These are phyloP conservation scores for Pythium brachiatum DNA, from an alignment of 352 stramenopile genomes.

Conservation along the genomic window DNA sequence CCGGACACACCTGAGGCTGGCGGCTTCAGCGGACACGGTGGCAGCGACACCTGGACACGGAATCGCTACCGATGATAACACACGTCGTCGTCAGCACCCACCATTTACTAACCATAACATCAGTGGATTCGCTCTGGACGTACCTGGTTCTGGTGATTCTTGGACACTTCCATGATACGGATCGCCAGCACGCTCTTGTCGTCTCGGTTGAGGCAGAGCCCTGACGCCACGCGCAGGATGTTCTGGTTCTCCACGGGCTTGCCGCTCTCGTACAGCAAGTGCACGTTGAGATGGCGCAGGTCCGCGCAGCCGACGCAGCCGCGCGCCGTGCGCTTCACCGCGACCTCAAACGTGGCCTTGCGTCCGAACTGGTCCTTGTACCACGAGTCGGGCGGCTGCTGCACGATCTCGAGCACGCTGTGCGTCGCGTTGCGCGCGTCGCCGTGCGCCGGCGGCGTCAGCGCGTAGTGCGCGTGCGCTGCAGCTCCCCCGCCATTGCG, in stretches of 20 bases:
- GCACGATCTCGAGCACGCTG: constrained; percentile 43
- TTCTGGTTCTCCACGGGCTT: constrained; percentile 77
- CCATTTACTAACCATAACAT: too few relatives aligned
- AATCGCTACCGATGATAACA: too few relatives aligned
- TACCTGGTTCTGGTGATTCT: constrained; percentile 86
- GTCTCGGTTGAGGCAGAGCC: constrained; percentile 59
- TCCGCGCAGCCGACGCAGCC: constrained; percentile 46
- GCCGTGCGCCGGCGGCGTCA: constrained; percentile 2
- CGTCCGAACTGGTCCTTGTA: constrained; percentile 82
- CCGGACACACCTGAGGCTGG: constrained; percentile 1
- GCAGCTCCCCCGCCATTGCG: too few relatives aligned
- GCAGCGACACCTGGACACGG: constrained; percentile 51
- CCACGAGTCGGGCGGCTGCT: constrained; percentile 63
- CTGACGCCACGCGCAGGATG: constrained; percentile 57
- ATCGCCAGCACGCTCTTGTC: constrained; percentile 49
- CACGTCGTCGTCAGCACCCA: too few relatives aligned
- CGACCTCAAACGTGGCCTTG: constrained; percentile 68
- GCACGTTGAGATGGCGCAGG: constrained; percentile 53
- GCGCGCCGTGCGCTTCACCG: constrained; percentile 29
- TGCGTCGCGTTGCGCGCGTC: constrained; percentile 15
- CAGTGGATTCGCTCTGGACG: background rate
- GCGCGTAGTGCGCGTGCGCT: constrained; percentile 7
- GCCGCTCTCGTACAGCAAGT: constrained; percentile 73
- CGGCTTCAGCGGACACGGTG: constrained; percentile 32
- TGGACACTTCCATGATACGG: constrained; percentile 79